Conservation (phyloP, 164 flowering plant genomes). For the Stephania cephalantha region DNA sequence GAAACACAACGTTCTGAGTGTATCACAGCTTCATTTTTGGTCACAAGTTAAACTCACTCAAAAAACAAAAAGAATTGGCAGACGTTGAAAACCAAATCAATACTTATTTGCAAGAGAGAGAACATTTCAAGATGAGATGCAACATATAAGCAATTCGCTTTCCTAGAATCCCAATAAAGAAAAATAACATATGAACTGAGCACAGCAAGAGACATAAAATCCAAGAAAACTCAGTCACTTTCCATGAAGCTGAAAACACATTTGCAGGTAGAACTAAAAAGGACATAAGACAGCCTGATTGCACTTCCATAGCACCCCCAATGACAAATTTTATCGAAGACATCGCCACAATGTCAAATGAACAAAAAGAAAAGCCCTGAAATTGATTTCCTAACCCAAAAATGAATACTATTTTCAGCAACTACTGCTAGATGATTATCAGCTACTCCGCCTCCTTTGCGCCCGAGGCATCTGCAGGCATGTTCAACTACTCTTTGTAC, state of each 20-base stretch:
- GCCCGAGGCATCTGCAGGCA: conserved; percentile 3
- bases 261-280: neutral
- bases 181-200: conserved; percentile 1
- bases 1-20: too few species aligned
- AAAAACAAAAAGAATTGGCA: neutral
- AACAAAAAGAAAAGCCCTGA: conserved; percentile 4
- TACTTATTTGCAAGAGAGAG: neutral
- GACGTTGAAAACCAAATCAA: neutral
- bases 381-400: conserved; percentile 11
- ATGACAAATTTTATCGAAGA: neutral
- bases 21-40: too few species aligned
- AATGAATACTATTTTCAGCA: neutral
- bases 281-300: conserved; percentile 6
- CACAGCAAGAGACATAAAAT: conserved; percentile 5
- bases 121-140: conserved; percentile 4
- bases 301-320: conserved; percentile 3
- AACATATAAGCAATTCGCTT: conserved; percentile 2
- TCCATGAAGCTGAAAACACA: conserved; percentile 5
- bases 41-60: too few species aligned
- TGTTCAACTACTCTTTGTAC: conserved; percentile 1
- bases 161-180: conserved; percentile 13
- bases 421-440: neutral
- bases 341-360: too few species aligned
- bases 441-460: conserved; percentile 9
- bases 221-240: conserved; percentile 3